Percentiles rank a stretch among this genome's conserved stretches.
Evolutionary conservation across 2,329 filamentous ascomycete species (phyloP).

Genomic region (Fusarium sp.): DNA sequence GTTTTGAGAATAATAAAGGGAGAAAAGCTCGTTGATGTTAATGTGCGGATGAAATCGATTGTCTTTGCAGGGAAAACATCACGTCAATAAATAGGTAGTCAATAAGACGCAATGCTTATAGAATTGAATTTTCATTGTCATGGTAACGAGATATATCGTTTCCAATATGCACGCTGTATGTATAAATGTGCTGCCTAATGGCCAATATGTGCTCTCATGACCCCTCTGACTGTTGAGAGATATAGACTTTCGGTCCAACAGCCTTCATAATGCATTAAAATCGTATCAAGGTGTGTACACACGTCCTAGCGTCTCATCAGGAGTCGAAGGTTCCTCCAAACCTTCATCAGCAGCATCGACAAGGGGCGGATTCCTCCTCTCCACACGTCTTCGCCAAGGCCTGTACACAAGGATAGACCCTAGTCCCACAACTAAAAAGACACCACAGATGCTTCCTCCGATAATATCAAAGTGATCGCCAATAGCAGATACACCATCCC

Average conservation of each 20-base stretch:
- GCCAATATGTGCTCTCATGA: not conserved
- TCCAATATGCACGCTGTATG: not conserved
- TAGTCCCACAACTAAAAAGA: conserved; percentile 82
- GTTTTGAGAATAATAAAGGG: not conserved
- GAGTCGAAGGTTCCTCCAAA: not conserved
- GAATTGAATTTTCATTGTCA: not conserved
- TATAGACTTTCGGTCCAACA: not conserved
- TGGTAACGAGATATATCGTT: not conserved
- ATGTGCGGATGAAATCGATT: not conserved
- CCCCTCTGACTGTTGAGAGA: not conserved
- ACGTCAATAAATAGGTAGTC: not conserved
- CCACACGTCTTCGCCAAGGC: conserved; percentile 75
- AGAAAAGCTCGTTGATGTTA: not conserved
- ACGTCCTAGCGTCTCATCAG: not conserved
- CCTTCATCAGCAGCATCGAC: conserved; percentile 25
- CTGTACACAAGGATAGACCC: conserved; percentile 81
- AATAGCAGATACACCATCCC: conserved; percentile 84
- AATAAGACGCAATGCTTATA: not conserved
- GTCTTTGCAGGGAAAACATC: not conserved
- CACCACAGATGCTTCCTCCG: conserved; percentile 85
- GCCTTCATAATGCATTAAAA: not conserved
- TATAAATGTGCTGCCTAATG: not conserved
- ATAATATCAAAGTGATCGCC: conserved; percentile 88
- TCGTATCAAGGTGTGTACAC: not conserved
- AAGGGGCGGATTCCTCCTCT: conserved; percentile 38